phyloP scores from a whole-genome alignment of 179 eudicot genomes.

The Sideroxylon spinosum region DNA sequence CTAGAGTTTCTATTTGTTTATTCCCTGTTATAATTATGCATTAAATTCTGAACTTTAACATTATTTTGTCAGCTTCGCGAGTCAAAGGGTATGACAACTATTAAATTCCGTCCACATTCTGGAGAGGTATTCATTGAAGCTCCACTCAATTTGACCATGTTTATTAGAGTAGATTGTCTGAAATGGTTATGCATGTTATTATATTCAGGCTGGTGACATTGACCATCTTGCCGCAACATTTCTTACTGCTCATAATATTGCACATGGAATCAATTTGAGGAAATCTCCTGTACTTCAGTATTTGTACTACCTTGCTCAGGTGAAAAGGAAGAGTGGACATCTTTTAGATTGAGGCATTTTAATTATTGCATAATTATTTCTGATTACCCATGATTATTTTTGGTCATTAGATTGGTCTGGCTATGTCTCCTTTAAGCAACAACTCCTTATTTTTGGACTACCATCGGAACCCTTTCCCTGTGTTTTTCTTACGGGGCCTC shows the following conservation, averaged over 20 bases:
- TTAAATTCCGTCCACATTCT: conserved; percentile 96
- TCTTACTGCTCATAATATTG: conserved; percentile 85
- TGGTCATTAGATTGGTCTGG: conserved; percentile 83
- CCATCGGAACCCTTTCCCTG: conserved; percentile 95
- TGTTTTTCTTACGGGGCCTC: conserved; percentile 93
- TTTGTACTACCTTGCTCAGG: conserved; percentile 94
- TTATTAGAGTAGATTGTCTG: conserved; percentile 4
- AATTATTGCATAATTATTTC: background rate
- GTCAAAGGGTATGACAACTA: conserved; percentile 94
- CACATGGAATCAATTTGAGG: conserved; percentile 96
- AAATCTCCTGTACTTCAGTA: conserved; percentile 99
- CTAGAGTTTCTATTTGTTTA: conserved; percentile 1
- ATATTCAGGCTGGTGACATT: conserved; percentile 88
- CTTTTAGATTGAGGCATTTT: conserved; percentile 13
- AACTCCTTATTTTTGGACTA: conserved; percentile 94
- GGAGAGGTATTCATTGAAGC: conserved; percentile 64
- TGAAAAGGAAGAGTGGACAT: conserved; percentile 17
- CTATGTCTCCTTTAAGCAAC: conserved; percentile 99
- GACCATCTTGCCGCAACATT: conserved; percentile 99
- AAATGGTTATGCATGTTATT: conserved; percentile 10
- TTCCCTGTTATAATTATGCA: conserved; percentile 6
- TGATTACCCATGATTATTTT: conserved; percentile 10
- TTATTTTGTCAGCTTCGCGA: too few relatives aligned
- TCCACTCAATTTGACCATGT: background rate
- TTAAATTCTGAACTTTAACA: conserved; percentile 11